These are phyloP conservation scores for Trichoderma sp. DNA, from an alignment of 2,329 filamentous ascomycete species.

Conservation along the genomic window DNA sequence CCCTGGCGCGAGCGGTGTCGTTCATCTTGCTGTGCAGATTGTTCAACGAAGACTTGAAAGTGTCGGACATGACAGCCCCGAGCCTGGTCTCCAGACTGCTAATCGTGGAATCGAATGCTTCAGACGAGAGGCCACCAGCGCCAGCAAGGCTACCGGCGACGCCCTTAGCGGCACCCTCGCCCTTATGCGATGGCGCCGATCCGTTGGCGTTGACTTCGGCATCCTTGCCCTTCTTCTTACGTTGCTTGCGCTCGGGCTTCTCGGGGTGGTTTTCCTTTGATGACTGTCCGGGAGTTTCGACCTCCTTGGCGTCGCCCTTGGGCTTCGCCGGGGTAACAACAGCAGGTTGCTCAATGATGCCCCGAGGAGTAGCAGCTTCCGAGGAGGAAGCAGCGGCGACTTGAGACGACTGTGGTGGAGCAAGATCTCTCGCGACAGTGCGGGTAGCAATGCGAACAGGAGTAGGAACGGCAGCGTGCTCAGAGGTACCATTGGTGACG, in stretches of 20 bases:
- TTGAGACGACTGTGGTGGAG: constrained; percentile 23
- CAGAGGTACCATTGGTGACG: constrained; percentile 35
- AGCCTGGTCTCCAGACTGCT: constrained; percentile 53
- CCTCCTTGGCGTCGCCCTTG: constrained; percentile 48
- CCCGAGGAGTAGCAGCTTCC: constrained; percentile 32
- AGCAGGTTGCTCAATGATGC: constrained; percentile 28
- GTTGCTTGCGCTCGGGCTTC: constrained; percentile 59
- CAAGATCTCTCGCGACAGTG: constrained; percentile 38
- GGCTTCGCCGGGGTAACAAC: constrained; percentile 37
- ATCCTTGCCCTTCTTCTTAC: constrained; percentile 66
- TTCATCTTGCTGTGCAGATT: constrained; percentile 62
- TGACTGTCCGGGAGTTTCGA: constrained; percentile 42
- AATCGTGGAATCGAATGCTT: constrained; percentile 54
- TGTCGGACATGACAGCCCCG: constrained; percentile 46
- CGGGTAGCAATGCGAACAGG: constrained; percentile 37
- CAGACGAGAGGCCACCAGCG: constrained; percentile 38
- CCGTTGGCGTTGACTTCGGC: constrained; percentile 47
- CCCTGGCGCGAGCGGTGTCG: constrained; percentile 59
- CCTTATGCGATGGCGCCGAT: constrained; percentile 32
- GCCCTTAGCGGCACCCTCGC: constrained; percentile 34
- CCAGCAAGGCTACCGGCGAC: constrained; percentile 24
- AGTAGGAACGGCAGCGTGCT: constrained; percentile 25
- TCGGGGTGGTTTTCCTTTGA: constrained; percentile 46
- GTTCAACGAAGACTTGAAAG: constrained; percentile 57
- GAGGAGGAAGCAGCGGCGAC: neutral